A percentile compares a stretch with the other conserved stretches of the same genome.
phyloP scores from a whole-genome alignment of 2,329 filamentous ascomycete genomes.

The Fusarium pininemorale region DNA sequence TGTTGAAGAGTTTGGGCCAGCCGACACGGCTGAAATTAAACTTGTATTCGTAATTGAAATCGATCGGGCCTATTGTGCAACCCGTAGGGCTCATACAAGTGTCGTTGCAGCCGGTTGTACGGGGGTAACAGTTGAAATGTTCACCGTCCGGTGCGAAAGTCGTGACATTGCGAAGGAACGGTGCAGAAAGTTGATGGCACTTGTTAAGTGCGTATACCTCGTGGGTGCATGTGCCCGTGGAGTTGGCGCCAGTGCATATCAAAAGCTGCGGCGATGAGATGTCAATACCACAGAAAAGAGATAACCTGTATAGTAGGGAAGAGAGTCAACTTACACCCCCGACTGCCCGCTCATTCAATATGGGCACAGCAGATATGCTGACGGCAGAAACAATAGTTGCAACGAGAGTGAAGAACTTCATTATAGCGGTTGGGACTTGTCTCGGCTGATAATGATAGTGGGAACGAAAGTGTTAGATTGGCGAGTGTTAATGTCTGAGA shows the following conservation, averaged over 20 bases:
- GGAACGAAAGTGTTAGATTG: background rate
- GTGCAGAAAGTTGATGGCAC: conserved; percentile 57
- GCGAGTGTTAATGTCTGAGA: conserved; percentile 4
- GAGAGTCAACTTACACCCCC: conserved; percentile 55
- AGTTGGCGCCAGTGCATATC: conserved; percentile 61
- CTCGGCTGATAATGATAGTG: background rate
- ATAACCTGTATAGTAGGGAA: background rate
- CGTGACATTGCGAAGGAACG: conserved; percentile 53
- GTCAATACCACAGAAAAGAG: background rate
- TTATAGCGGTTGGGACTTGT: conserved; percentile 20
- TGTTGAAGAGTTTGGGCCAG: conserved; percentile 54
- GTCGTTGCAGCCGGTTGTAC: conserved; percentile 51
- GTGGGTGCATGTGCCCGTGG: conserved; percentile 58
- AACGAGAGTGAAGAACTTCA: conserved; percentile 44
- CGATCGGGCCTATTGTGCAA: conserved; percentile 61
- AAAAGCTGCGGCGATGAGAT: conserved; percentile 51
- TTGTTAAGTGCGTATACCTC: conserved; percentile 53
- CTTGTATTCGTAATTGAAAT: conserved; percentile 57
- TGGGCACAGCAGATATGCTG: conserved; percentile 41
- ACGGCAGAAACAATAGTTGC: conserved; percentile 33
- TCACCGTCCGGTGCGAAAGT: conserved; percentile 64
- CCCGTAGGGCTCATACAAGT: conserved; percentile 61
- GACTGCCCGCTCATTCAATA: conserved; percentile 52
- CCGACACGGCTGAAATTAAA: conserved; percentile 55
- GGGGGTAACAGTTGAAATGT: conserved; percentile 59